Conservation (phyloP, 2,329 filamentous ascomycete genomes). For the Colletotrichum sp. region DNA sequence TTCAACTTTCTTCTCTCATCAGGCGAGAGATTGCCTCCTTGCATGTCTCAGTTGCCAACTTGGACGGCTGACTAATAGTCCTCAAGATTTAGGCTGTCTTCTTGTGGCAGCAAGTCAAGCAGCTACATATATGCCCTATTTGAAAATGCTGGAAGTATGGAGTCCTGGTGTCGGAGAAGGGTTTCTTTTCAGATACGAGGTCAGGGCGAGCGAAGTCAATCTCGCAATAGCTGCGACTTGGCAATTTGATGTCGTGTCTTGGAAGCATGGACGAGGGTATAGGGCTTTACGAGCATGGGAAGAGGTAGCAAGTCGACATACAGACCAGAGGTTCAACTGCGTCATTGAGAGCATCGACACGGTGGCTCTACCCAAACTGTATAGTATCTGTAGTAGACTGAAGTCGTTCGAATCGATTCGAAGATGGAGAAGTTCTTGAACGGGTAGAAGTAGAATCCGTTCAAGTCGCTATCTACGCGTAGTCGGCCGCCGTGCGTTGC, state of each 20-base stretch:
- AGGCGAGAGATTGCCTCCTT: not conserved
- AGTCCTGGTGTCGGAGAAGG: not conserved
- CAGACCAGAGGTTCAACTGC: not conserved
- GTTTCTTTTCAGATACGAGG: not conserved
- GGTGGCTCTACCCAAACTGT: not conserved
- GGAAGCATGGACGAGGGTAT: not conserved
- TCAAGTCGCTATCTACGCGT: not conserved
- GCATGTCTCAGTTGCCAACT: not conserved
- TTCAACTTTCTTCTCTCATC: not conserved
- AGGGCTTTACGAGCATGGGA: not conserved
- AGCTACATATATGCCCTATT: not conserved
- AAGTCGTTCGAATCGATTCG: not conserved
- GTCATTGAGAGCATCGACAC: not conserved
- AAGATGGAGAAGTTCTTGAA: not conserved
- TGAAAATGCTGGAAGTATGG: not conserved
- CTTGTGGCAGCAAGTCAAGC: not conserved
- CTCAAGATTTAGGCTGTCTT: not conserved
- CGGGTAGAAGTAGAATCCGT: not conserved
- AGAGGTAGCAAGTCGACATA: not conserved
- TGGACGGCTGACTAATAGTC: not conserved
- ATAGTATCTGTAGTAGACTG: not conserved
- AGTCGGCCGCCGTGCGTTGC: not conserved
- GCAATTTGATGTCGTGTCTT: not conserved
- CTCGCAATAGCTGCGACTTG: not conserved
- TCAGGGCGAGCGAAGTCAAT: not conserved